Percentiles rank a stretch among this genome's conserved stretches.
Evolutionary conservation across 2,329 filamentous ascomycete genomes (phyloP).

Genomic region (Penicillium corylophilum): DNA sequence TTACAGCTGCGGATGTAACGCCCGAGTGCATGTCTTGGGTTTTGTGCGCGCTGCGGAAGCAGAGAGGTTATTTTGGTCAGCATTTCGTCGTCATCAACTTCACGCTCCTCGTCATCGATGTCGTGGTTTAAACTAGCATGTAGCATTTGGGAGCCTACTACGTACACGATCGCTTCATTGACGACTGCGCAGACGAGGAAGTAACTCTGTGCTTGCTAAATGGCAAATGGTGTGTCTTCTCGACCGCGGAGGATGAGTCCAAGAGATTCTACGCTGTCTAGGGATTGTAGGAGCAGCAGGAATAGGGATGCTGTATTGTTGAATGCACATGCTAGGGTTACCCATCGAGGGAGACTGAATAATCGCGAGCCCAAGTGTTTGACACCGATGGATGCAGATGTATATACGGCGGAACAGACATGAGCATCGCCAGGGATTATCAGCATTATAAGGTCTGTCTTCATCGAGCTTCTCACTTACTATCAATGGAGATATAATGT

Average conservation of each 20-base stretch:
- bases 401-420: conserved; percentile 55
- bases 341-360: conserved; percentile 54
- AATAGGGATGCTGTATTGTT: conserved; percentile 59
- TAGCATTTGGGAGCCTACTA: conserved; percentile 60
- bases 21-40: not conserved
- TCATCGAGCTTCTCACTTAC: not conserved
- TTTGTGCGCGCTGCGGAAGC: not conserved
- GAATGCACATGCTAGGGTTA: conserved; percentile 55
- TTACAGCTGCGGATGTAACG: conserved; percentile 25
- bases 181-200: conserved; percentile 66
- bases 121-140: conserved; percentile 36
- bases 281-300: conserved; percentile 52
- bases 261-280: conserved; percentile 59
- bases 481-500: not conserved
- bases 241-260: conserved; percentile 47
- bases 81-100: conserved; percentile 23
- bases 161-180: conserved; percentile 63
- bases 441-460: too few relatives aligned
- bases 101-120: conserved; percentile 5
- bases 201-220: conserved; percentile 63
- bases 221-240: conserved; percentile 47
- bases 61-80: conserved; percentile 48
- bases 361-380: conserved; percentile 45
- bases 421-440: too few relatives aligned
- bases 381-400: conserved; percentile 49